Base-by-base conservation (phyloP, 306 rosid species). In the Cucurbita moschata region DNA sequence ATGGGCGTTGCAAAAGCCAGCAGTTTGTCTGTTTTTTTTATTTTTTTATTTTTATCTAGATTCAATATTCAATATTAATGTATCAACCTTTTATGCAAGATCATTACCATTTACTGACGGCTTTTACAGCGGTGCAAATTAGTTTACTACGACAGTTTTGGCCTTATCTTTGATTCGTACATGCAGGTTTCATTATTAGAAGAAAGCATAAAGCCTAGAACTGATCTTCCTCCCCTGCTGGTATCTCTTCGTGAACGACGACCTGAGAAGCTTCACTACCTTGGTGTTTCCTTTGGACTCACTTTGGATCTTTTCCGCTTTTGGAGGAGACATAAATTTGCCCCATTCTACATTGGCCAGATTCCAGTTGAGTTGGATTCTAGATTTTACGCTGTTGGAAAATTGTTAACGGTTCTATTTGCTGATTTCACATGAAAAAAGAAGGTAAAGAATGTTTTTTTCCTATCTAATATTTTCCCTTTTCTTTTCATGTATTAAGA, bases 261-360 rank as follows among this genome's bases (percentile, higher is more conserved):
- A 65, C 97, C 96, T 13, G 98, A 89, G 79, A 94, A 90, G 83
- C 98, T 94, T 71, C 98, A 90, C 69, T 94, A 90, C 77, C 58
- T 90, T 75, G 98, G 97, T 73, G 98, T 94, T 81, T 94, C 98
- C 74, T 94, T 94, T 83, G 98, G 98, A 74, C 86, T 94, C 76
- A 94, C 97, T 47, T 84, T 87, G 83, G 92, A 94, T 56, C 92
- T 94, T 75, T 87, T 87, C 59, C 88, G 96, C 66, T 94, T 94
- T 85, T 94, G 98, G 98, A 88, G 87, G 85, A 94, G 79, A 83
- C 97, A 84, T 82, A 84, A 83, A 77, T 94, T 94, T 87, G 89
- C 87, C 79, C 97, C 97, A 43, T 94, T 91, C 87, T 91, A 89
- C 79, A 86, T 94, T 42, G 87, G 99, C 79, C 95, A 94, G 77